These are phyloP conservation scores for Chrysoporthe cubensis DNA, from an alignment of 2,329 filamentous ascomycete species.

Conservation along the genomic window DNA sequence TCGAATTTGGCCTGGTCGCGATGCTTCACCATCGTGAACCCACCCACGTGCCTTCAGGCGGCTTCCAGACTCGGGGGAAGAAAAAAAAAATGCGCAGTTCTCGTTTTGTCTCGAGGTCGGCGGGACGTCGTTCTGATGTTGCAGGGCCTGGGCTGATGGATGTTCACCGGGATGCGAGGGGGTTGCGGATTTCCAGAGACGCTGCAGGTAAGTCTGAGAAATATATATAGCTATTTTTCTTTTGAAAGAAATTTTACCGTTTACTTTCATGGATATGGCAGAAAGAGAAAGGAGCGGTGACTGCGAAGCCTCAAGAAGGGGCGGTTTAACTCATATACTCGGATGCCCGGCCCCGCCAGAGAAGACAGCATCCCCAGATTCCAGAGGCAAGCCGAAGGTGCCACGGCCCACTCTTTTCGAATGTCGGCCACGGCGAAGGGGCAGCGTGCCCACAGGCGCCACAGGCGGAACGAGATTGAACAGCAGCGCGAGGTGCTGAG, in stretches of 20 bases:
- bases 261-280: not conserved
- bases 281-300: conserved; percentile 21
- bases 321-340: conserved; percentile 18
- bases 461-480: conserved; percentile 21
- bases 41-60: too few species aligned
- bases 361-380: conserved; percentile 22
- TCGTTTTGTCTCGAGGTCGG: not conserved
- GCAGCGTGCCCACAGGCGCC: conserved; percentile 8
- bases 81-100: too few species aligned
- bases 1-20: conserved; percentile 57
- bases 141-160: not conserved
- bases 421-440: conserved; percentile 22
- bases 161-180: not conserved
- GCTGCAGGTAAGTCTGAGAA: not conserved
- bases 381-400: not conserved
- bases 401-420: conserved; percentile 25
- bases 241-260: not conserved
- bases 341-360: not conserved
- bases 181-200: not conserved
- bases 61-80: not conserved
- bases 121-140: not conserved
- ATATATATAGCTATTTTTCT: not conserved
- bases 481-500: not conserved
- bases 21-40: conserved; percentile 44
- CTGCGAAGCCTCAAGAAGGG: conserved; percentile 10